These are phyloP conservation scores for Nemania bipapillata DNA, from an alignment of 2,329 filamentous ascomycete genomes.

Conservation along the genomic window DNA sequence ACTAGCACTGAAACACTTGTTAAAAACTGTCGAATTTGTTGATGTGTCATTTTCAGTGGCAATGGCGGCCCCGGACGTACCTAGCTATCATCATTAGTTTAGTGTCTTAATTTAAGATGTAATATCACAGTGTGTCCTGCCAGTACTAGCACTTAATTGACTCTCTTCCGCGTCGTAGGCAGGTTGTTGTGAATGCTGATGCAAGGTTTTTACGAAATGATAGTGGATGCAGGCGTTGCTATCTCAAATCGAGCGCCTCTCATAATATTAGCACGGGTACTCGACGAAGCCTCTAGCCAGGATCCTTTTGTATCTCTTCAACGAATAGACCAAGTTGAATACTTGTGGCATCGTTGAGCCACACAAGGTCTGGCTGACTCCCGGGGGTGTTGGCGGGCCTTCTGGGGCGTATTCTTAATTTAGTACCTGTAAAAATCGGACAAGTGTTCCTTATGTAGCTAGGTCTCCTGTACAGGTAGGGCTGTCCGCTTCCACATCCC, in stretches of 20 bases:
- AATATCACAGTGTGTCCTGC: background rate
- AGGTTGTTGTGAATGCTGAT: background rate
- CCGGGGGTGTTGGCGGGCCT: background rate
- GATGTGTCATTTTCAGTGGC: slow-evolving; percentile 17
- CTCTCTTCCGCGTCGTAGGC: background rate
- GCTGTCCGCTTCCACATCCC: background rate
- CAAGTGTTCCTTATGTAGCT: background rate
- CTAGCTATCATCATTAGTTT: background rate
- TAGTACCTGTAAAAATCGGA: background rate
- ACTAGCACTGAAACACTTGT: slow-evolving; percentile 25
- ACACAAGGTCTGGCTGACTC: background rate
- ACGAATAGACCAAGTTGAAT: background rate
- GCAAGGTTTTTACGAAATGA: background rate
- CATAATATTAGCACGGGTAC: background rate
- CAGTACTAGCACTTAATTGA: background rate
- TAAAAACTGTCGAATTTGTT: background rate
- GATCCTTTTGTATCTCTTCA: background rate
- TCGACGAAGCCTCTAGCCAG: background rate
- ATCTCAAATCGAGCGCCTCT: too few species aligned
- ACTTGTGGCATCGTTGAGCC: background rate
- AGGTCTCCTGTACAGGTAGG: background rate
- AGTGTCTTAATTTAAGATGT: slow-evolving; percentile 16
- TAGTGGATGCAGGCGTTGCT: background rate
- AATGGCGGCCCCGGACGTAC: background rate
- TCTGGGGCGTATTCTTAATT: background rate